A percentile compares a stretch with the other conserved stretches of the same genome.
These are phyloP conservation scores for Penicillium sp. DNA, from an alignment of 2,329 filamentous ascomycete species.

Conservation along the genomic window DNA sequence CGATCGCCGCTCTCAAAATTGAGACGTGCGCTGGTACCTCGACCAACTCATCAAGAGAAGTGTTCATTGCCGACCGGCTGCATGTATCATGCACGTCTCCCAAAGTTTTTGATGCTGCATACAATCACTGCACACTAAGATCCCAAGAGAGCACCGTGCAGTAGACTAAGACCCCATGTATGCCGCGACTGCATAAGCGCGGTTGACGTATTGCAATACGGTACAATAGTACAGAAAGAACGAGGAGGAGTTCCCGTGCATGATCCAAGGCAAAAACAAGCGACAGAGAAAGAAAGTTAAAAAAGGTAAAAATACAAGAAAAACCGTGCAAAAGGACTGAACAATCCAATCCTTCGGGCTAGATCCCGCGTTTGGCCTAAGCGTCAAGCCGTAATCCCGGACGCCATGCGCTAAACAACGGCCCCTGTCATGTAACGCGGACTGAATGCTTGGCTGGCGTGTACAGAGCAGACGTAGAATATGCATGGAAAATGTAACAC, in stretches of 20 bases:
- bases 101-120: conserved; percentile 9
- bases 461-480: conserved; percentile 36
- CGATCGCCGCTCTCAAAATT: conserved; percentile 1
- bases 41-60: neutral
- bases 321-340: neutral
- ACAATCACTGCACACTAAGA: neutral
- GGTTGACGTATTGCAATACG: conserved; percentile 8
- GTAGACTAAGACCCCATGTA: neutral
- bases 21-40: neutral
- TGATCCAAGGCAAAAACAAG: neutral
- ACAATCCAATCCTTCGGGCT: neutral
- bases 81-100: conserved; percentile 9
- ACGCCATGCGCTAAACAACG: neutral
- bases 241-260: too few species aligned
- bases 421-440: conserved; percentile 11
- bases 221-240: neutral
- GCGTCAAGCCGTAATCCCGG: conserved; percentile 1
- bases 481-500: conserved; percentile 39
- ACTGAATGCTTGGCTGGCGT: neutral
- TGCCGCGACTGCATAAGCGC: conserved; percentile 13
- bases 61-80: conserved; percentile 7
- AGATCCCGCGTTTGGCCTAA: conserved; percentile 9
- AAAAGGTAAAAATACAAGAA: neutral
- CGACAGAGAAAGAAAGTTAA: neutral
- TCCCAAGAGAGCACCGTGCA: conserved; percentile 12